A percentile compares a stretch with the other conserved stretches of the same genome.
Evolutionary conservation across 2,329 filamentous ascomycete genomes (phyloP).

Genomic region (Golovinomyces cichoracearum): DNA sequence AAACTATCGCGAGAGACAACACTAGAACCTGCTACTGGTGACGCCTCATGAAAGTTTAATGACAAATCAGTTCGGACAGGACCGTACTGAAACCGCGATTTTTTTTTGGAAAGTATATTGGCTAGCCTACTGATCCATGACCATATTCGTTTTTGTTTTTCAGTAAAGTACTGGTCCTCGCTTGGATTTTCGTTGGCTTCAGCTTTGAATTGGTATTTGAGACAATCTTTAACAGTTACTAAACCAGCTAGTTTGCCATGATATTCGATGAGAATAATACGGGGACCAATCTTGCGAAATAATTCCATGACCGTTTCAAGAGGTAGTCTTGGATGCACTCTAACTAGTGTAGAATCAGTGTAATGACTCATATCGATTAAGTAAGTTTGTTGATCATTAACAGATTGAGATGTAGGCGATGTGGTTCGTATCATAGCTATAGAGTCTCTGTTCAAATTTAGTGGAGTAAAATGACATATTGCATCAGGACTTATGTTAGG

Average conservation of each 20-base stretch:
- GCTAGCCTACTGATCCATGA: no score
- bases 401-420: slow-evolving; percentile 23
- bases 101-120: no score
- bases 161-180: slow-evolving; percentile 25
- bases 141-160: slow-evolving; percentile 39
- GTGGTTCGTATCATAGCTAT: slow-evolving; percentile 9
- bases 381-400: slow-evolving; percentile 32
- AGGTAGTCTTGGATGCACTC: slow-evolving; percentile 69
- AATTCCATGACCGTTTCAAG: slow-evolving; percentile 96
- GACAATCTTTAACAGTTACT: slow-evolving; percentile 86
- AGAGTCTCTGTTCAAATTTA: slow-evolving; percentile 15
- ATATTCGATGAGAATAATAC: slow-evolving; percentile 80
- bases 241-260: slow-evolving; percentile 60
- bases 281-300: slow-evolving; percentile 90
- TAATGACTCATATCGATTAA: slow-evolving; percentile 63
- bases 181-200: slow-evolving; percentile 58
- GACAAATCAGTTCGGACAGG: no score
- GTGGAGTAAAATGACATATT: slow-evolving; percentile 45
- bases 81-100: no score
- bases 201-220: slow-evolving; percentile 92
- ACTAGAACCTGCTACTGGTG: no score
- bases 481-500: slow-evolving; percentile 38
- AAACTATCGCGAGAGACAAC: no score
- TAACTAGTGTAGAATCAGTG: slow-evolving; percentile 68
- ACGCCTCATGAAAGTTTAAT: no score